These are phyloP conservation scores for Megacollybia platyphylla DNA, from an alignment of 1,284 basidiomycete species.

Conservation along the genomic window DNA sequence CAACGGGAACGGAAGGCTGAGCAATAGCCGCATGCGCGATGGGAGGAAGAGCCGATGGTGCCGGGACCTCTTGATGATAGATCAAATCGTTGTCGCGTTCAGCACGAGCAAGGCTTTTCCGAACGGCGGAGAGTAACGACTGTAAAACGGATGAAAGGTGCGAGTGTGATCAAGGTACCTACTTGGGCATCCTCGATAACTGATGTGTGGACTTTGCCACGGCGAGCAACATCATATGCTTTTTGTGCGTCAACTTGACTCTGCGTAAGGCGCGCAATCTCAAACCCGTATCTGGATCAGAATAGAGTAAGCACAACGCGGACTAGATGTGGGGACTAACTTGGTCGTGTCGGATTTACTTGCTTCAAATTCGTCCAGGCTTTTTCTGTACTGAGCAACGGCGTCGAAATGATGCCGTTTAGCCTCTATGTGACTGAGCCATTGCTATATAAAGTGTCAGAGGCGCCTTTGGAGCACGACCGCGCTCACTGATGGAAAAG, in stretches of 20 bases:
- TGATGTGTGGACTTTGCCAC: conserved; percentile 42
- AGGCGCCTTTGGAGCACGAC: neutral
- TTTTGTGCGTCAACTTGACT: conserved; percentile 63
- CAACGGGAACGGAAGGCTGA: conserved; percentile 45
- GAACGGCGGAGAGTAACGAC: conserved; percentile 57
- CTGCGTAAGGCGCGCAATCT: conserved; percentile 63
- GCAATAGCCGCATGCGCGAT: conserved; percentile 67
- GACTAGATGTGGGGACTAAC: conserved; percentile 19
- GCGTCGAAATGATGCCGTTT: conserved; percentile 85
- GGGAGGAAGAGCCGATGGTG: conserved; percentile 52
- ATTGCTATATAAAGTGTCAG: conserved; percentile 36
- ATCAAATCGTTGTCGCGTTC: conserved; percentile 93
- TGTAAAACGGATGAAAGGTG: conserved; percentile 14
- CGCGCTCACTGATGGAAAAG: conserved; percentile 40
- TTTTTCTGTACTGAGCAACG: conserved; percentile 83
- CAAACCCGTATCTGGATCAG: conserved; percentile 62
- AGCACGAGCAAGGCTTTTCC: conserved; percentile 61
- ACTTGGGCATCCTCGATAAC: conserved; percentile 76
- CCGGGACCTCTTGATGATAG: conserved; percentile 83
- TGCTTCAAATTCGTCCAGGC: conserved; percentile 82
- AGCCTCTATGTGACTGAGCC: conserved; percentile 73
- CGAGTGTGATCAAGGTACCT: conserved; percentile 2
- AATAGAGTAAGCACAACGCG: conserved; percentile 5
- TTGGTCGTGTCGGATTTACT: conserved; percentile 25
- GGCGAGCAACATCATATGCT: conserved; percentile 61